Evolutionary conservation across 2,329 filamentous ascomycete genomes (phyloP).

Genomic region (Claviceps digitariae): DNA sequence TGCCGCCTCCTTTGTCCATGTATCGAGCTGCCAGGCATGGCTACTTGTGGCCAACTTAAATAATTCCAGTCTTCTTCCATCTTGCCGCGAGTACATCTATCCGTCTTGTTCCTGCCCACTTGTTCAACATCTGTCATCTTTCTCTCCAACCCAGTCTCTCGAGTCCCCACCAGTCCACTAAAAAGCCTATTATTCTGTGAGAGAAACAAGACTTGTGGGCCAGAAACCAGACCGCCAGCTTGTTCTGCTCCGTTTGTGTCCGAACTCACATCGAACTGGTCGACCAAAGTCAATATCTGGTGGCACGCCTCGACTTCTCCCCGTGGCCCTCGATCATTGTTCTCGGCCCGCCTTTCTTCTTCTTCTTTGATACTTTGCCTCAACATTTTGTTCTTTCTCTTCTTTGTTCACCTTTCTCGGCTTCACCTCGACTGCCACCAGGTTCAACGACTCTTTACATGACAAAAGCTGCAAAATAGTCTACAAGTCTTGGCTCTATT

Average conservation of each 20-base stretch:
- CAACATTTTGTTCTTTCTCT: background rate
- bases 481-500: slow-evolving; percentile 1
- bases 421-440: background rate
- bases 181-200: background rate
- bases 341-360: background rate
- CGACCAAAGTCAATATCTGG: background rate
- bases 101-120: background rate
- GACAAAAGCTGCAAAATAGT: background rate
- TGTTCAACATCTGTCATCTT: background rate
- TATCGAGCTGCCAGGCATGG: background rate
- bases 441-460: background rate
- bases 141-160: background rate
- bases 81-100: background rate
- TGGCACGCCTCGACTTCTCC: background rate
- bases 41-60: no score
- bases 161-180: no score
- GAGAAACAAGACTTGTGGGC: background rate
- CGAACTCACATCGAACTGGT: background rate
- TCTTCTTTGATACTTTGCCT: background rate
- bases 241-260: background rate
- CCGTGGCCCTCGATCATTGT: background rate
- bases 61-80: background rate
- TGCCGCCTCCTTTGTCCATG: background rate
- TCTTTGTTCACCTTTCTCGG: background rate
- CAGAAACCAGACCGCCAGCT: background rate